Conservation (phyloP, 1,284 basidiomycete genomes). For the Leccinum proliferum region DNA sequence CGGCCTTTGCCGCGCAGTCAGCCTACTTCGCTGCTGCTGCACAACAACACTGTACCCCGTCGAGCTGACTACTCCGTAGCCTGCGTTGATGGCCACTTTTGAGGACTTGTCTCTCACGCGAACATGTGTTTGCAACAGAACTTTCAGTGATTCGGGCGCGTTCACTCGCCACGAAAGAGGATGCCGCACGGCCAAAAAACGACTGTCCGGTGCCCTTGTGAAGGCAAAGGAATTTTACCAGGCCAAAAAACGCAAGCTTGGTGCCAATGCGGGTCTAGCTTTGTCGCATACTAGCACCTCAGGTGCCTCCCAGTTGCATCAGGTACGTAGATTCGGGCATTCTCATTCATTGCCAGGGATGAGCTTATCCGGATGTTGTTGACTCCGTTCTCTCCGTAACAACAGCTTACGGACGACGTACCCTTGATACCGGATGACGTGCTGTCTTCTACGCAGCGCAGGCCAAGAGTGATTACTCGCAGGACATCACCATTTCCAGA, state of each 20-base stretch:
- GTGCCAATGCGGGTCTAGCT: not conserved
- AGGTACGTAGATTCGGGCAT: constrained; percentile 5
- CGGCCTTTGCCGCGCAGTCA: constrained; percentile 46
- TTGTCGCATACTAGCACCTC: not conserved
- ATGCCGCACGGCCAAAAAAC: not conserved
- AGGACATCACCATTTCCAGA: no score
- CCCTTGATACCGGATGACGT: no score
- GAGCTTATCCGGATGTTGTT: no score
- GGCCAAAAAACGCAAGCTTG: not conserved
- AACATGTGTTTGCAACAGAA: not conserved
- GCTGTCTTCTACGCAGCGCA: no score
- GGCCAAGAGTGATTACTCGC: no score
- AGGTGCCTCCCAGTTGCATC: not conserved
- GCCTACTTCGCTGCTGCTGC: no score
- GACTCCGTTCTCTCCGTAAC: no score
- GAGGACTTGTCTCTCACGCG: no score
- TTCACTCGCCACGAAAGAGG: not conserved
- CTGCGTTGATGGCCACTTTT: no score
- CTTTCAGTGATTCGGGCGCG: not conserved
- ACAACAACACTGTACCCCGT: no score
- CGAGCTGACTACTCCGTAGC: constrained; percentile 25
- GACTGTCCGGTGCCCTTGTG: not conserved
- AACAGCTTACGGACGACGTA: no score
- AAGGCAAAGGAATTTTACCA: not conserved
- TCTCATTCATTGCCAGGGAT: no score